These are phyloP conservation scores for Colletotrichum endophyticum DNA, from an alignment of 2,329 filamentous ascomycete species.

Conservation along the genomic window DNA sequence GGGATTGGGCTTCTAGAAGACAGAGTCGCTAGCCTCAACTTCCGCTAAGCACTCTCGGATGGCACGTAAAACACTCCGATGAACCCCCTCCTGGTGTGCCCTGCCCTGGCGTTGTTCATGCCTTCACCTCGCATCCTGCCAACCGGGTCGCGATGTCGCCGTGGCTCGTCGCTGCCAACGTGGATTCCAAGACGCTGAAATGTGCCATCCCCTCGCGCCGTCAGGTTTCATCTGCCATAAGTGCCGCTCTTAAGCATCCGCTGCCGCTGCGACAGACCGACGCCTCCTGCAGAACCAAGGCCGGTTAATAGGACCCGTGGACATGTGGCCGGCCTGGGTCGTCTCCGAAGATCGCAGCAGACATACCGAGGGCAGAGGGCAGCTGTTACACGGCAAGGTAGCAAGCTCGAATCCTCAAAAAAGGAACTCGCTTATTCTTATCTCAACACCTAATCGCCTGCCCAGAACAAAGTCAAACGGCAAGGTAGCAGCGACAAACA, in stretches of 20 bases:
- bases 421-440: background rate
- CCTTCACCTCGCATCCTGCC: background rate
- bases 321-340: background rate
- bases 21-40: background rate
- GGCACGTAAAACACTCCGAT: background rate
- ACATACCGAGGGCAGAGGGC: background rate
- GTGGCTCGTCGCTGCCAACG: background rate
- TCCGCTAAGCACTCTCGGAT: background rate
- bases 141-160: background rate
- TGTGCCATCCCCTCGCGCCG: background rate
- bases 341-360: background rate
- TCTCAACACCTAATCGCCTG: background rate
- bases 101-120: background rate
- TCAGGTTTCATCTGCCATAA: slow-evolving; percentile 4
- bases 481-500: background rate
- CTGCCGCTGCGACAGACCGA: background rate
- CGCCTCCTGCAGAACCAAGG: background rate
- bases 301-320: background rate
- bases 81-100: background rate
- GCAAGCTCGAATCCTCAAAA: background rate
- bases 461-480: background rate
- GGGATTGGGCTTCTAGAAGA: background rate
- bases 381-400: background rate
- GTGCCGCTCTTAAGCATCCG: background rate
- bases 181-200: background rate